Percentiles rank a stretch among this genome's conserved stretches.
phyloP scores from a whole-genome alignment of 208 protist species.

The Leishmania lainsoni region DNA sequence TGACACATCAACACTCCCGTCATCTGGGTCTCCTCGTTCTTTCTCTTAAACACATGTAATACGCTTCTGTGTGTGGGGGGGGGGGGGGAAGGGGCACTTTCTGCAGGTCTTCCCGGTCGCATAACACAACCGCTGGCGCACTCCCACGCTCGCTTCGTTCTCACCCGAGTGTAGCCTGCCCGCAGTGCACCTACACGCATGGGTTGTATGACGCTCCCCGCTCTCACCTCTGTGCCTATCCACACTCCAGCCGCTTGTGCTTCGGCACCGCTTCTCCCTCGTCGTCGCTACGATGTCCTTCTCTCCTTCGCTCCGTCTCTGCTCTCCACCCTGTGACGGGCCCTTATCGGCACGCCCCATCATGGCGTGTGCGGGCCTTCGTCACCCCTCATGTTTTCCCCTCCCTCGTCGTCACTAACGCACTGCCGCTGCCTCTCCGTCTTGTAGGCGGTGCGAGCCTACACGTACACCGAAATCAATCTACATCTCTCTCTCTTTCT shows the following conservation, averaged over 20 bases:
- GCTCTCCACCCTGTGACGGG: background rate
- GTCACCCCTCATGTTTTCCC: background rate
- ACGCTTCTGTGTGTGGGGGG: background rate
- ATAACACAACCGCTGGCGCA: background rate
- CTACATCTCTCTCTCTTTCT: background rate
- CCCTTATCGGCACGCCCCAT: background rate
- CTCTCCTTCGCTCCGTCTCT: background rate
- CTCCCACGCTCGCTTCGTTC: background rate
- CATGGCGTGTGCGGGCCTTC: background rate
- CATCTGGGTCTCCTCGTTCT: background rate
- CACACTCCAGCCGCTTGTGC: background rate
- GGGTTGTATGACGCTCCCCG: background rate
- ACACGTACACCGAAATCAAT: background rate
- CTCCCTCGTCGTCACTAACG: background rate
- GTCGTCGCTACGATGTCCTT: background rate
- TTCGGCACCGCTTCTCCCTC: background rate
- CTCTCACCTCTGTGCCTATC: background rate
- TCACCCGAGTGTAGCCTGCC: background rate
- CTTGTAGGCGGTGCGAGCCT: background rate
- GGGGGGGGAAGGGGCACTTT: background rate
- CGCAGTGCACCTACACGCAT: background rate
- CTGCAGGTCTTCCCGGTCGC: background rate
- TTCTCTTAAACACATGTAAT: background rate
- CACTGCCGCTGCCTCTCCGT: background rate
- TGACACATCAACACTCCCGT: background rate